Conservation (phyloP, 1,284 basidiomycete species). For the Tilletia indica region DNA sequence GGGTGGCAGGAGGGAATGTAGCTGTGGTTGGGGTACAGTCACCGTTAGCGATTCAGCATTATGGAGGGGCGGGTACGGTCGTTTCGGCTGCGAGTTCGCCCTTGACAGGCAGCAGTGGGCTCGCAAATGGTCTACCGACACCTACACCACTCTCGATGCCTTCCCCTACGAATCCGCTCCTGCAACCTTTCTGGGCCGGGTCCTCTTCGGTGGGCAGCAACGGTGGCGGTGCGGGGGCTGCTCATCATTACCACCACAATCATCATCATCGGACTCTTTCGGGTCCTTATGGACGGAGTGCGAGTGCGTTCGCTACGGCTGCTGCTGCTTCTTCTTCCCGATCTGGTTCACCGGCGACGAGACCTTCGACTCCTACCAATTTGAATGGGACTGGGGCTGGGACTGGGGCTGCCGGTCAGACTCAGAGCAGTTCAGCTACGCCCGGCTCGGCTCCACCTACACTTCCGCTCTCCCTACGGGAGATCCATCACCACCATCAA, state of each 20-base stretch:
- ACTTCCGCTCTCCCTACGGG: conserved; percentile 20
- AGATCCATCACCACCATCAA: conserved; percentile 22
- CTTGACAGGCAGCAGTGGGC: background rate
- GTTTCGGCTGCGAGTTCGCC: conserved; percentile 16
- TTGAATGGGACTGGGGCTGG: conserved; percentile 1
- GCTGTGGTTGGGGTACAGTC: too few species aligned
- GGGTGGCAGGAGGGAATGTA: too few species aligned
- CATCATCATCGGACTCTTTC: background rate
- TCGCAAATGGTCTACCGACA: conserved; percentile 17
- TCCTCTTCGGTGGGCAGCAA: background rate
- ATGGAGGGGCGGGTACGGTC: background rate
- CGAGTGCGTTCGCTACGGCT: background rate
- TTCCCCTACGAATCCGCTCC: conserved; percentile 23
- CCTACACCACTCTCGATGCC: conserved; percentile 30
- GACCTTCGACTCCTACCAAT: conserved; percentile 7
- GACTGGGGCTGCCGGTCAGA: background rate
- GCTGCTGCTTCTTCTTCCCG: conserved; percentile 14
- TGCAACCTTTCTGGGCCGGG: conserved; percentile 4
- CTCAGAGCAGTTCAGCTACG: too few species aligned
- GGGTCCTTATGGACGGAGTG: background rate
- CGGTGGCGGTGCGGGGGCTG: too few species aligned
- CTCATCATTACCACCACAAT: background rate
- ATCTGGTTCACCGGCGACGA: background rate
- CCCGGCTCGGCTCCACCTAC: conserved; percentile 11
- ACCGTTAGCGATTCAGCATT: background rate